Base-by-base conservation (phyloP, 148 eudicot species). In the Vaccinium corymbosum region DNA sequence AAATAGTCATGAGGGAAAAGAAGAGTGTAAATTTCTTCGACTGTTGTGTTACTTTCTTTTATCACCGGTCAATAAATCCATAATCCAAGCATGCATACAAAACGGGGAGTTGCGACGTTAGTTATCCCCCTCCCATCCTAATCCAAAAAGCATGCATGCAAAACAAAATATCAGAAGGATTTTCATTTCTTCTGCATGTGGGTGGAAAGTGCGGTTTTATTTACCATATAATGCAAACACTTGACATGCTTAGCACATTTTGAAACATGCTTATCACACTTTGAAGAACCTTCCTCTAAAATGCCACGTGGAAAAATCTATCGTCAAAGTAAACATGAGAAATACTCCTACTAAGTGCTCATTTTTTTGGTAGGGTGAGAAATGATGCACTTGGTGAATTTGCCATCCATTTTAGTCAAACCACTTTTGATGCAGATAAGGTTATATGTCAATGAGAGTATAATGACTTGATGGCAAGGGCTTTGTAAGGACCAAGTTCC, bases 161-260 rank as follows among this genome's bases (percentile, higher is more conserved):
- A 32, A 32, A 32, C 35, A 32, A 32, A 32, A 32, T 32, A 32
- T 32, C 35, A 32, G 35, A 32, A 0, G 25, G 38, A 68, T 68
- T 29, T 27, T 68, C 73, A 68, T 68, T 27, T 68, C 38, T 38
- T 68, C 73, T 68, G 38, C 73, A 68, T 68, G 73, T 27, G 73
- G 38, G 32, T 27, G 73, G 38, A 12, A 27, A 27, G 12, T 25
- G 73, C 38, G 13, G 42, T 27, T 27, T 27, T 68, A 27, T 27
- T 68, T 15, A 13, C 17, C 11, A 27, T 13, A 25, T 3, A 25
- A 25, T 66, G 72, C 3, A 10, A 2, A 11, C 0, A 25, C 11
- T 66, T 10, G 6, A 42, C 46, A 42, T 42, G 46, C 14, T 2
- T 51, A 52, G 2, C 13, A 52, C 55, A 52, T 51, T 66, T 64